These are phyloP conservation scores for Aspergillus phoenicis DNA, from an alignment of 2,329 filamentous ascomycete genomes.

Conservation along the genomic window DNA sequence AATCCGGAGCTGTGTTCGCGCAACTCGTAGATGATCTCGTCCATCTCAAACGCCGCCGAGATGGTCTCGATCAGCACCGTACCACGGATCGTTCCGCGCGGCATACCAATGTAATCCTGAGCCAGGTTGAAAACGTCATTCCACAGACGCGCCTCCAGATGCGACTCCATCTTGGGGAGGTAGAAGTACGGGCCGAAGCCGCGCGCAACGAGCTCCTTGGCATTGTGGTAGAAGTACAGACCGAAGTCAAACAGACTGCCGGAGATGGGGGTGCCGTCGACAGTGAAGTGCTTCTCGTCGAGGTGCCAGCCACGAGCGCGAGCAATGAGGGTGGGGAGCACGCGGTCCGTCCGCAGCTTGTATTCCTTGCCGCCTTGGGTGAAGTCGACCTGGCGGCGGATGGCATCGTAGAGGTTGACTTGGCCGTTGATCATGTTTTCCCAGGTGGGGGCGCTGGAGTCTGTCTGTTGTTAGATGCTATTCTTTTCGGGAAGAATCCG, in stretches of 20 bases:
- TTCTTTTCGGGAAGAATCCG: background rate
- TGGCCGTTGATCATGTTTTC: conserved; percentile 99
- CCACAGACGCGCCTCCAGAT: conserved; percentile 95
- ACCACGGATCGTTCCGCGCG: conserved; percentile 86
- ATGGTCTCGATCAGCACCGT: conserved; percentile 99
- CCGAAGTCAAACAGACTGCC: conserved; percentile 95
- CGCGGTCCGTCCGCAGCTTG: conserved; percentile 90
- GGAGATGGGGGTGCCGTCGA: conserved; percentile 93
- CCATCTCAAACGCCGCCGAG: conserved; percentile 97
- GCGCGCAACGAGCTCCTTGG: conserved; percentile 78
- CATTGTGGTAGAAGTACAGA: conserved; percentile 99
- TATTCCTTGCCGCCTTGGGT: conserved; percentile 95
- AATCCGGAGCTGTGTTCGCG: conserved; percentile 93
- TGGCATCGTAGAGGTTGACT: conserved; percentile 95
- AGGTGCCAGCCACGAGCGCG: conserved; percentile 97
- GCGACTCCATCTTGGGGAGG: conserved; percentile 96
- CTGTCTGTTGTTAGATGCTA: conserved; percentile 49
- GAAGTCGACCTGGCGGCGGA: conserved; percentile 92
- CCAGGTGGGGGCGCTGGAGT: conserved; percentile 95
- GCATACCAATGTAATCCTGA: conserved; percentile 90
- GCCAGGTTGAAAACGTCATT: conserved; percentile 96
- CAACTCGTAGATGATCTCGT: conserved; percentile 99
- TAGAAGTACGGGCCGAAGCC: conserved; percentile 96
- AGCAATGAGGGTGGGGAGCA: conserved; percentile 86
- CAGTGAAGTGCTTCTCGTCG: conserved; percentile 96